Evolutionary conservation across 2,329 filamentous ascomycete species (phyloP), one percentile per base, ranked within the genome.

Genomic region (Arthrinium puccinioides): DNA sequence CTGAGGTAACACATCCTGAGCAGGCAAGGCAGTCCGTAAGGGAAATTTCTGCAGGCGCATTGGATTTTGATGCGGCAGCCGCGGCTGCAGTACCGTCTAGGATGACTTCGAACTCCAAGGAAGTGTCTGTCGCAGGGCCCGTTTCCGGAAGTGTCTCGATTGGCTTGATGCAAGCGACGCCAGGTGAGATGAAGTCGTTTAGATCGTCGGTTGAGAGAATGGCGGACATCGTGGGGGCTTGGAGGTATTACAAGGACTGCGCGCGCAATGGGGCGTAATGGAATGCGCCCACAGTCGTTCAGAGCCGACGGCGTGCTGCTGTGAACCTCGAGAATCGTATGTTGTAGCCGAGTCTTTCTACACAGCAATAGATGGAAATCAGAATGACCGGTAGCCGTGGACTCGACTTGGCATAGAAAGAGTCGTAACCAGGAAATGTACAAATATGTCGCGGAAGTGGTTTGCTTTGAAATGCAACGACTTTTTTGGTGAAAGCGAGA

Each of bases 171-270:
- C 92, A 98, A 45, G 92, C 92, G 55, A 98, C 89, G 44, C 90
- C 89, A 11, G 92, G 92, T 40, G 86, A 92, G 59, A 98, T 98
- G 67, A 98, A 98, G 71, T 98, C 92, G 70, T 98, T 98, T 44
- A 98, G 73, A 61, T 96, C 89, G 69, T 98, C 90, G 54, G 84
- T 83, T 39, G 89, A 97, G 53, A 98, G 83, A 54, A 98, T 98
- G 45, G 92, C 92, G 59, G 88, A 95, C 92, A 98, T 98, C 45
- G 60, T 70, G n/a, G n/a, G n/a, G n/a, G n/a, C n/a, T n/a, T n/a
- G n/a, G n/a, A n/a, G n/a, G n/a, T n/a, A n/a, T n/a, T n/a, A n/a
- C n/a, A n/a, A n/a, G n/a, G n/a, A n/a, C n/a, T n/a, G n/a, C n/a
- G n/a, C n/a, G n/a, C n/a, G n/a, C n/a, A 37, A 37, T 37, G 27